Conservation (phyloP, 306 rosid genomes). For the Cucurbita maxima region DNA sequence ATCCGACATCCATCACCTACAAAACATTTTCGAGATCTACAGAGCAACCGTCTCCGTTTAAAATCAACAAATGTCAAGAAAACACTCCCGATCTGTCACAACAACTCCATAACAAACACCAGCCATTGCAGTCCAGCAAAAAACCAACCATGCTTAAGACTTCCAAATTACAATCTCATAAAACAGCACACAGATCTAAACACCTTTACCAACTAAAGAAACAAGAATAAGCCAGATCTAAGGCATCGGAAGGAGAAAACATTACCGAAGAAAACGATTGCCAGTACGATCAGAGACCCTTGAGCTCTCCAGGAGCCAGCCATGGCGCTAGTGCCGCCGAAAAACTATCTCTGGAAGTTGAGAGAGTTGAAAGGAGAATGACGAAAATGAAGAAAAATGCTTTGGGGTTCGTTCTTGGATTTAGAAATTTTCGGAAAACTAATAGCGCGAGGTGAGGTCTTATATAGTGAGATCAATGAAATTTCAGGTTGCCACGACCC, state of each 20-base stretch:
- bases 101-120: background rate
- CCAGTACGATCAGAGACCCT: slow-evolving; percentile 44
- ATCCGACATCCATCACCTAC: background rate
- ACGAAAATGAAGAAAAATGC: background rate
- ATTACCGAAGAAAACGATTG: slow-evolving; percentile 59
- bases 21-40: background rate
- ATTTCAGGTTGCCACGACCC: slow-evolving; percentile 7
- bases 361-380: background rate
- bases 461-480: background rate
- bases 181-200: slow-evolving; percentile 15
- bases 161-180: background rate
- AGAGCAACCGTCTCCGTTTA: background rate
- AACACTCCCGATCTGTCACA: background rate
- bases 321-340: slow-evolving; percentile 20
- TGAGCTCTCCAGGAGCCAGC: slow-evolving; percentile 57
- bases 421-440: background rate
- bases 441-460: background rate
- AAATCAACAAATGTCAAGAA: background rate
- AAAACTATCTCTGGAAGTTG: background rate
- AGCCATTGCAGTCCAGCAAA: background rate
- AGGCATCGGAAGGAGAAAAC: background rate
- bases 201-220: background rate
- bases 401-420: background rate
- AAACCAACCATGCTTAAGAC: background rate
- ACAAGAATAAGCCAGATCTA: slow-evolving; percentile 27